These are phyloP conservation scores for Nematodospora anomalae DNA, from an alignment of 1,139 yeast species.

Conservation along the genomic window DNA sequence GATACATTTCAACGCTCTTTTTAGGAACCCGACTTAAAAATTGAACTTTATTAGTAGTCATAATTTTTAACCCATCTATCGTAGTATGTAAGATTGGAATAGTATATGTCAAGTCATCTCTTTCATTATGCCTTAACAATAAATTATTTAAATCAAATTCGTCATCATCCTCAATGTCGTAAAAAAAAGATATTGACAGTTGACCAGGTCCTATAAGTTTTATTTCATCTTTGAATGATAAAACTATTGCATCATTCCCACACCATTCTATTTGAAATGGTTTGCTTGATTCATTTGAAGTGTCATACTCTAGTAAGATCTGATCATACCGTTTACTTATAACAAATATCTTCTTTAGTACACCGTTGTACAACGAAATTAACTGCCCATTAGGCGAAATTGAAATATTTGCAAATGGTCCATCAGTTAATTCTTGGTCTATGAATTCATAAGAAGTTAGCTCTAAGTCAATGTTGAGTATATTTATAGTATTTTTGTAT, in stretches of 20 bases:
- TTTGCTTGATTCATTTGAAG: conserved; percentile 35
- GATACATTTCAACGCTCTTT: conserved; percentile 61
- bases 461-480: conserved; percentile 27
- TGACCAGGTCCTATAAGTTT: conserved; percentile 73
- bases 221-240: conserved; percentile 62
- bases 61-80: conserved; percentile 68
- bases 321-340: conserved; percentile 52
- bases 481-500: conserved; percentile 30
- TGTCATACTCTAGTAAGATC: conserved; percentile 52
- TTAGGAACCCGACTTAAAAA: conserved; percentile 66
- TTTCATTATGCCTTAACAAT: conserved; percentile 15
- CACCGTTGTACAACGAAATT: conserved; percentile 53
- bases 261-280: conserved; percentile 70
- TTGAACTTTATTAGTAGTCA: conserved; percentile 60
- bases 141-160: conserved; percentile 28
- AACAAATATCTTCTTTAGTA: conserved; percentile 50
- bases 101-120: conserved; percentile 29
- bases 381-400: conserved; percentile 64
- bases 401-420: conserved; percentile 55
- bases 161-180: conserved; percentile 39
- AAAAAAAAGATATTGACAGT: conserved; percentile 51
- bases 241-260: conserved; percentile 76
- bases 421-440: conserved; percentile 49
- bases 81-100: conserved; percentile 51
- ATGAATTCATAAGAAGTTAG: conserved; percentile 24